These are phyloP conservation scores for Ogataea hybrid DNA, from an alignment of 1,139 yeast species.

Conservation along the genomic window DNA sequence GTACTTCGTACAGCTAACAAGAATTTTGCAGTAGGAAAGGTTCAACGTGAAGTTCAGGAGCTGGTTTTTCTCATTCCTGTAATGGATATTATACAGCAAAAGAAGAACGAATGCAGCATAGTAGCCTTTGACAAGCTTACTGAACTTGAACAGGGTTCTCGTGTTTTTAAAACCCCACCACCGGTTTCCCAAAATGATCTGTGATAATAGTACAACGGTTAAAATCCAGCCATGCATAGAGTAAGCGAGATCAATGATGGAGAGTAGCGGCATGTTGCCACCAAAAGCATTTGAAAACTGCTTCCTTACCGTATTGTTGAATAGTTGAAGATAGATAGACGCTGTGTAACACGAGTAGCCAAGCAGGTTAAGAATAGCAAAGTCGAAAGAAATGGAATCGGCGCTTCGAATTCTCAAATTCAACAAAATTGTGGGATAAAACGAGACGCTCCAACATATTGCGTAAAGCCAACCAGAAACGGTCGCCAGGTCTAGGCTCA, in stretches of 20 bases:
- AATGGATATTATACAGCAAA: constrained; percentile 14
- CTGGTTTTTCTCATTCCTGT: constrained; percentile 17
- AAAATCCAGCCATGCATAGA: constrained; percentile 42
- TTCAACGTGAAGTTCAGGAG: constrained; percentile 39
- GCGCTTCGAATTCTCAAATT: constrained; percentile 39
- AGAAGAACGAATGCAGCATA: constrained; percentile 14
- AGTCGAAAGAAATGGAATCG: constrained; percentile 46
- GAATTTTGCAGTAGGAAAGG: constrained; percentile 50
- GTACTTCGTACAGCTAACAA: constrained; percentile 56
- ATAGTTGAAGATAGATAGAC: constrained; percentile 40
- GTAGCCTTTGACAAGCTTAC: constrained; percentile 23
- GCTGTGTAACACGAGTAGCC: constrained; percentile 42
- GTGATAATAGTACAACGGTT: constrained; percentile 38
- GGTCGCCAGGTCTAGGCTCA: constrained; percentile 15
- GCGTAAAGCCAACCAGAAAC: constrained; percentile 34
- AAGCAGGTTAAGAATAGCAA: constrained; percentile 38
- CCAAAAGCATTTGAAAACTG: constrained; percentile 37
- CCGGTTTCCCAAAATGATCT: constrained; percentile 34
- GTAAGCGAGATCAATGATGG: constrained; percentile 42
- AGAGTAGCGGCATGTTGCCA: constrained; percentile 37
- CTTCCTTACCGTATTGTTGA: constrained; percentile 35
- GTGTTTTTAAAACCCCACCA: constrained; percentile 34
- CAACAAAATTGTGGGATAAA: constrained; percentile 43
- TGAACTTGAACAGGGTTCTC: constrained; percentile 28
- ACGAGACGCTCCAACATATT: constrained; percentile 40